Evolutionary conservation across 2,329 filamentous ascomycete species (phyloP), one percentile per base, ranked within the genome.

Genomic region (Aspergillus tubingensis): DNA sequence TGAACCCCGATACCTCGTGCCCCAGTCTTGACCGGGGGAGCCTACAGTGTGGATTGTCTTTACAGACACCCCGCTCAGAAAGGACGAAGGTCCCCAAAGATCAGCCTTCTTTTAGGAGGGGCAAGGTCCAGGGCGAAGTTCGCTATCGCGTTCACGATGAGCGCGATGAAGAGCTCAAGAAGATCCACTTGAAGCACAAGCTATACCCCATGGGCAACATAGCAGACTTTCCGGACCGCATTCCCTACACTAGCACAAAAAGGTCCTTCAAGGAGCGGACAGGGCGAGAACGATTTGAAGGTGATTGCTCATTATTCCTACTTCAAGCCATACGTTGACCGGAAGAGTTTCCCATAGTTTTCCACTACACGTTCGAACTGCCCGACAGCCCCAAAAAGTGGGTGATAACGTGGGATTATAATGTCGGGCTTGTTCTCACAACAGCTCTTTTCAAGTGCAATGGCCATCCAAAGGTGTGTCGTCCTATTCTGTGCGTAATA

Each of bases 321-420:
- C 17, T 23, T 13, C 19, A 25, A 76, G 13, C 32, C 8, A n/a
- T 23, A 27, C 39, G 41, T 57, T 62, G 27, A 62, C 39, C 3
- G 57, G 47, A 13, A 10, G 30, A 76, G 74, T 76, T 10, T 72
- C 72, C n/a, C 67, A 10, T 36, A 76, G 74, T 76, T 11, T 72
- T 72, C n/a, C 67, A 92, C 68, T 98, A 97, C 76, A 87, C 86
- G 38, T 97, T 96, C 81, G 85, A 82, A 67, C 74, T 89, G 3
- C 90, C 90, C 0, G 85, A 90, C 49, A 83, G 88, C 8, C 30
- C 25, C 2, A 83, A 82, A 64, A 82, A 85, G 55, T 93, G 90
- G 74, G 86, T 85, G 0, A 88, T 98, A 62, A 92, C 97, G 86
- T 99, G 95, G 95, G 95, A 99, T 76, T 97, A 97, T 79, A 94